Evolutionary conservation across 2,329 filamentous ascomycete species (phyloP).

Genomic region (Tolypocladium endophyticum): DNA sequence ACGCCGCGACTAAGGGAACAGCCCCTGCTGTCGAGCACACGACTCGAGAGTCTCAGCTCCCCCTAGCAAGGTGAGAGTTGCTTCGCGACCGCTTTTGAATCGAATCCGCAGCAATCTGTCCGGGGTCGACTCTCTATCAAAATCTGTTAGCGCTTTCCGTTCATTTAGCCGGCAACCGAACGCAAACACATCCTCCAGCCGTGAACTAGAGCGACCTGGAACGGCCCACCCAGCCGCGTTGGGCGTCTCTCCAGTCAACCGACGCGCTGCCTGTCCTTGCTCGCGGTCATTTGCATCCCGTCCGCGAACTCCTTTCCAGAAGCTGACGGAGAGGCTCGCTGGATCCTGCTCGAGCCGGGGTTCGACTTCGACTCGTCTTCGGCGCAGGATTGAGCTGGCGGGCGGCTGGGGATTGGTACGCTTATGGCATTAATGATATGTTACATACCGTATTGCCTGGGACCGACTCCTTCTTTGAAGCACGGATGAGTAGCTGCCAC

Average conservation of each 20-base stretch:
- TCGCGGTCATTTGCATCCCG: not conserved
- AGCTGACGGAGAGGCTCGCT: not conserved
- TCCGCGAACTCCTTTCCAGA: not conserved
- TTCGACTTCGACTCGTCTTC: not conserved
- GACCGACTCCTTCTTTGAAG: not conserved
- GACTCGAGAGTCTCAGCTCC: not conserved
- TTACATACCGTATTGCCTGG: not conserved
- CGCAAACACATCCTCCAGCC: not conserved
- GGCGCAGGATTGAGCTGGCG: not conserved
- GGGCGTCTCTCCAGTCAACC: not conserved
- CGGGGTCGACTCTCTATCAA: not conserved
- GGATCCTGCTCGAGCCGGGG: not conserved
- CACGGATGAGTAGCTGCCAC: not conserved
- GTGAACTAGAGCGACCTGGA: not conserved
- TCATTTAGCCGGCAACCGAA: not conserved
- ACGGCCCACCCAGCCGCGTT: not conserved
- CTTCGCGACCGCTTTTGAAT: not conserved
- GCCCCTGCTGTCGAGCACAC: not conserved
- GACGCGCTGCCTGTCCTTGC: not conserved
- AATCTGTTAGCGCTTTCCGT: not conserved
- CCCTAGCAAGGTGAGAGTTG: not conserved
- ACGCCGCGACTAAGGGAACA: not conserved
- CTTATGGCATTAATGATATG: not conserved
- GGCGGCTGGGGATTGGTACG: not conserved
- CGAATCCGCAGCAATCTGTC: not conserved